Evolutionary conservation across 257 asterid species (phyloP).

Genomic region (Haberlea rhodopensis): DNA sequence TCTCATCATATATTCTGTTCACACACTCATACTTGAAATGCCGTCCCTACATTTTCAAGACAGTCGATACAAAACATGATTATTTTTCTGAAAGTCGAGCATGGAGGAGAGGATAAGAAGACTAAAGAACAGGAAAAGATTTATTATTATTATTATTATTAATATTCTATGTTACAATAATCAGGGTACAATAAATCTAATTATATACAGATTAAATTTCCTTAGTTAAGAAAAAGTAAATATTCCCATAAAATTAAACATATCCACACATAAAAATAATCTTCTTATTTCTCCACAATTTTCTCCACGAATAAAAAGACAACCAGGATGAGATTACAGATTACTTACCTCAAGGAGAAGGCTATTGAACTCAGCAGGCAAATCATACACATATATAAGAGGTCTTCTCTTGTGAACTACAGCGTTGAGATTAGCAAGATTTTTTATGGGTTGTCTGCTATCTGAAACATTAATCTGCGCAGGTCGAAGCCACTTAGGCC

Average conservation of each 20-base stretch:
- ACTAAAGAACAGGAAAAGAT: no score
- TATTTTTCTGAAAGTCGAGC: no score
- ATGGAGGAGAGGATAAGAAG: no score
- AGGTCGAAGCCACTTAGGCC: constrained; percentile 97
- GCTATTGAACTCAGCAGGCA: constrained; percentile 84
- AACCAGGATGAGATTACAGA: constrained; percentile 4
- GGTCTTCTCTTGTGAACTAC: constrained; percentile 76
- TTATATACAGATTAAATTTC: no score
- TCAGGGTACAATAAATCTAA: no score
- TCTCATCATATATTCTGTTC: constrained; percentile 76
- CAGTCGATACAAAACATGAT: constrained; percentile 1
- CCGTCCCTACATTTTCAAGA: constrained; percentile 56
- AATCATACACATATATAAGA: constrained; percentile 83
- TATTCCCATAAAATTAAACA: no score
- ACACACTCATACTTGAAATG: constrained; percentile 84
- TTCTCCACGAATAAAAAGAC: constrained; percentile 8
- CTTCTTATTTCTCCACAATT: no score
- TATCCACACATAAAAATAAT: no score
- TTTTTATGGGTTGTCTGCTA: constrained; percentile 35
- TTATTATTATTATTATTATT: no score
- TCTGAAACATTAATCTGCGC: constrained; percentile 58
- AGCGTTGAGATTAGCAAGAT: constrained; percentile 49
- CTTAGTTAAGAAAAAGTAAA: no score
- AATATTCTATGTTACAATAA: no score
- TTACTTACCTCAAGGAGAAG: constrained; percentile 75